Evolutionary conservation across 2,329 filamentous ascomycete genomes (phyloP).

Genomic region (Macrophomina tecta): DNA sequence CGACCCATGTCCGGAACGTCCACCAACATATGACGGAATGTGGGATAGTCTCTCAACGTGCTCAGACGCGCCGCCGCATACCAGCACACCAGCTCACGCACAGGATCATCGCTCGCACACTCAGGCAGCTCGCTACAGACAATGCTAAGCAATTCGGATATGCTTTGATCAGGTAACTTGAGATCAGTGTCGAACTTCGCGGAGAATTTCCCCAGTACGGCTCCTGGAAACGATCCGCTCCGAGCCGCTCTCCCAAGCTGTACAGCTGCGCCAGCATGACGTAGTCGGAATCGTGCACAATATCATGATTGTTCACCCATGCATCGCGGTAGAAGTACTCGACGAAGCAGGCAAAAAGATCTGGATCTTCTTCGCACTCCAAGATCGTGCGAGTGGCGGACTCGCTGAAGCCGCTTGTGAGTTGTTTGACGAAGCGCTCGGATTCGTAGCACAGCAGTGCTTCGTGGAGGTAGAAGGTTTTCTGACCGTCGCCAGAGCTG

Average conservation of each 20-base stretch:
- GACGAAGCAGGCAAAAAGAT: conserved; percentile 34
- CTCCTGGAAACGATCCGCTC: conserved; percentile 32
- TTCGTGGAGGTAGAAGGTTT: background rate
- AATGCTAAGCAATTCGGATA: conserved; percentile 32
- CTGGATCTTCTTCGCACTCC: conserved; percentile 33
- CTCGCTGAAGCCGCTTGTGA: background rate
- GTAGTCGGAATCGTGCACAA: conserved; percentile 31
- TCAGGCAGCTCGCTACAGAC: conserved; percentile 33
- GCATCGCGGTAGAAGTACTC: conserved; percentile 36
- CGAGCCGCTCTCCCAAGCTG: conserved; percentile 33
- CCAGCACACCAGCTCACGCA: conserved; percentile 33
- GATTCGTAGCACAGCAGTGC: conserved; percentile 8
- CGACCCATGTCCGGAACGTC: conserved; percentile 31
- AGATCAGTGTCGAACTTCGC: background rate
- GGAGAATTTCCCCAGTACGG: conserved; percentile 32
- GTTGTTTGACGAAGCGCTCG: background rate
- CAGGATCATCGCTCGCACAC: conserved; percentile 27
- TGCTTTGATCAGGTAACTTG: conserved; percentile 29
- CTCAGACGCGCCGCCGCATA: conserved; percentile 31
- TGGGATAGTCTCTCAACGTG: conserved; percentile 28
- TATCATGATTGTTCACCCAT: conserved; percentile 29
- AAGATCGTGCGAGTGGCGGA: background rate
- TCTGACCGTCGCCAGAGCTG: background rate
- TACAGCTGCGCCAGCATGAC: conserved; percentile 34
- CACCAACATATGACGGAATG: conserved; percentile 30